Conservation (phyloP, 257 asterid genomes). For the Lycium barbarum region DNA sequence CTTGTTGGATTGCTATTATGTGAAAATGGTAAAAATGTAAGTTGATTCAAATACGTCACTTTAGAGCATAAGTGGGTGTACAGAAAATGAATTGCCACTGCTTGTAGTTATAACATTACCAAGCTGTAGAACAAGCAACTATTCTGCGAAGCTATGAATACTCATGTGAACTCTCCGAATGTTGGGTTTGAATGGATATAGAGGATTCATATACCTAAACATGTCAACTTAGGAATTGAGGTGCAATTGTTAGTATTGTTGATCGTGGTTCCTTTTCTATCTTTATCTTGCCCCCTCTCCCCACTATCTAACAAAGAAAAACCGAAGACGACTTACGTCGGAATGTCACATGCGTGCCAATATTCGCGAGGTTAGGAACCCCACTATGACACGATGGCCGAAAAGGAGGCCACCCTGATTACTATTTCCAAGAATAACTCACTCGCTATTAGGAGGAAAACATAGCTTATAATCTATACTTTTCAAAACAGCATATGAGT, state of each 20-base stretch:
- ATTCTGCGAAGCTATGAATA: not conserved
- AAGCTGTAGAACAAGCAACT: not conserved
- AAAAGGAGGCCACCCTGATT: not conserved
- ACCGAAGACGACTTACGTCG: not conserved
- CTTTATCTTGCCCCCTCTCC: not conserved
- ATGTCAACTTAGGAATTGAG: not conserved
- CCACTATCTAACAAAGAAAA: not conserved
- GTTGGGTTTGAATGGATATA: not conserved
- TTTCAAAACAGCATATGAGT: not conserved
- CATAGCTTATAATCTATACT: not conserved
- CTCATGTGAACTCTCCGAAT: not conserved
- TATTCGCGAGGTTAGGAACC: not conserved
- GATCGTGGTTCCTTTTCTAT: not conserved
- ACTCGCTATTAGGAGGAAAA: not conserved
- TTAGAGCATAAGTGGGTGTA: not conserved
- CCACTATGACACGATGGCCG: not conserved
- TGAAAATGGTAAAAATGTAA: not conserved
- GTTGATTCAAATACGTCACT: not conserved
- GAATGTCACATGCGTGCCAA: not conserved
- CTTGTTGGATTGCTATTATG: not conserved
- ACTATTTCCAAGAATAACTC: not conserved
- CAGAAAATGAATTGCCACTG: not conserved
- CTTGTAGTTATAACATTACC: not conserved
- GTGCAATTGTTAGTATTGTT: not conserved
- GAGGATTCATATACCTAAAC: not conserved